Base-by-base conservation (phyloP, 2,329 filamentous ascomycete species). In the Plectosphaerella cucumerina region DNA sequence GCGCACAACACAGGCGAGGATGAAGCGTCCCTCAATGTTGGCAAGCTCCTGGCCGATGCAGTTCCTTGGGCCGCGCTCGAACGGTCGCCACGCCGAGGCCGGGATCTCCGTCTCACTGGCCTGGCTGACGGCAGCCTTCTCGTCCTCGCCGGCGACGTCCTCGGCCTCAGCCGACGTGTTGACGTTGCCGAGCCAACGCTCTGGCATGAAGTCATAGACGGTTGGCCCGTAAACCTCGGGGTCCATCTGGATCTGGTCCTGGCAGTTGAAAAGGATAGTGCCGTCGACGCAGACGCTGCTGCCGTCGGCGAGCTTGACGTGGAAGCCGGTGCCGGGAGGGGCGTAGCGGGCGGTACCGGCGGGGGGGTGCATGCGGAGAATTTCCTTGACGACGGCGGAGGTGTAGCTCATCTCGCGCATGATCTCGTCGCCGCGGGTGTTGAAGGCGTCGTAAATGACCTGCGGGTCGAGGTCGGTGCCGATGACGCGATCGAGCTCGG, bases 11-110 rank as follows among this genome's bases (percentile, higher is more conserved):
- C 50, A 51, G 21, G 57, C 74, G 31, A 83, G 60, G 11, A 78
- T 72, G 14, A 77, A 66, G 53, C 73, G 74, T 12, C 76, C 59
- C 62, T 83, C 79, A n/a, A 80, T 66, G 62, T 75, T 74, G 2
- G 74, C 80, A 31, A 83, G 65, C 55, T 78, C 75, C 60, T 82
- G 77, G 1, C 79, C 80, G 26, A 83, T 73, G 55, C 80, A 84
- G 45, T 72, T 76, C 12, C 80, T 62, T 3, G 72, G 72, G 0
- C 80, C 79, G 50, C 74, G 68, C 57, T 78, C 75, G 56, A 83
- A 84, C 0, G 78, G 71, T 10, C 79, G 66, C 69, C 72, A 83
- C 1, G 77, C 74, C 49, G 73, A 70, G 41, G 54, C 57, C 58
- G 60, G 55, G 5, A 55, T 54, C 8, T 31, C 26, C 26, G 15